Base-by-base conservation (phyloP, 1,139 yeast genomes). In the Torulaspora globosa region DNA sequence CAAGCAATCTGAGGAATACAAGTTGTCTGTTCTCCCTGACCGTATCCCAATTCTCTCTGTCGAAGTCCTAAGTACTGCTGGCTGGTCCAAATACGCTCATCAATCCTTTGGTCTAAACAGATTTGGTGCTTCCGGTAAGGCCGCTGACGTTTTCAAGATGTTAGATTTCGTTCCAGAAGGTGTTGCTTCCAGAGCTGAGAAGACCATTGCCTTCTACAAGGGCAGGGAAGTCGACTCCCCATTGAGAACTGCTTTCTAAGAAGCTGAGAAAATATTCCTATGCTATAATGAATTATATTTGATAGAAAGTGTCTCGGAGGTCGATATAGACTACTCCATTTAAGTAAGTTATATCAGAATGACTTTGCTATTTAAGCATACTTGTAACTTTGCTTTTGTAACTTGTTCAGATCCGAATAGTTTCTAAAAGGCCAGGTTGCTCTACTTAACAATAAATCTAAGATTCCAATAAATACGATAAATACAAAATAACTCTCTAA, bases 121-220 rank as follows among this genome's bases (percentile, higher is more conserved):
- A 74, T 94, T 92, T 68, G 99, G 99, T 79, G 95, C 94, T 56
- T 89, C 97, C 53, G 98, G 96, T 70, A 87, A 88, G 70, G 95
- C 84, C 66, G 72, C 74, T 51, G 88, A 85, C 53, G 79, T 92
- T 51, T 94, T 82, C 82, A 80, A 86, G 71, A 74, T 67, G 76
- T 87, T 90, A 61, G 96, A 80, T 57, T 92, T 94, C 77, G 90
- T 96, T 47, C 84, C 94, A 57, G 97, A 88, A 67, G 96, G 96
- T 59, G 78, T 94, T 70, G 92, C 95, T 62, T 75, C 78, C 65
- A 88, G 90, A 72, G 97, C 90, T 56, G 72, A 74, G 61, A 82
- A 84, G 76, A 84, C 92, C 53, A 74, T 85, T 64, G 78, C 79
- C 55, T 89, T 80, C 78, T 92, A 84, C 84, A 79, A 86, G 79